Percentiles rank a stretch among this genome's conserved stretches.
Evolutionary conservation across 2,329 filamentous ascomycete species (phyloP).

Genomic region (Pestalotiopsis sp.): DNA sequence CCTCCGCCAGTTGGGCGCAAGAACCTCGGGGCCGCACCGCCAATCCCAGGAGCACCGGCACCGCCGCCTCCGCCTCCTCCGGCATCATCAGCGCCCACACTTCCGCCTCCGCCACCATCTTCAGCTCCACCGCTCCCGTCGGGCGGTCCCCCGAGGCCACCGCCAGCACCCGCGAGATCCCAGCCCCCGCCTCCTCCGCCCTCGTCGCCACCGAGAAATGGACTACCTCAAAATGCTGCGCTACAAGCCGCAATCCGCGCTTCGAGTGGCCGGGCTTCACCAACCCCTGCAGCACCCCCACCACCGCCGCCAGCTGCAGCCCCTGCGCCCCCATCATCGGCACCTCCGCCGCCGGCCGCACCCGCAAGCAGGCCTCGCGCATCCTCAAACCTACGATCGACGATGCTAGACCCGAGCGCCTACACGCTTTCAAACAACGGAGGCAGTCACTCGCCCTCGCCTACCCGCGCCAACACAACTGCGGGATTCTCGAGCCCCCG

Average conservation of each 20-base stretch:
- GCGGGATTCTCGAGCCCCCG: slow-evolving; percentile 32
- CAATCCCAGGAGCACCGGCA: slow-evolving; percentile 25
- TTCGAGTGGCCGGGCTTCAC: slow-evolving; percentile 35
- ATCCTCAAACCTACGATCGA: slow-evolving; percentile 53
- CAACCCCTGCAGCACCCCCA: slow-evolving; percentile 37
- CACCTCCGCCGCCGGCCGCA: slow-evolving; percentile 32
- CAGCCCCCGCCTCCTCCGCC: slow-evolving; percentile 40
- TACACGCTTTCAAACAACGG: slow-evolving; percentile 71
- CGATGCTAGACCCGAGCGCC: slow-evolving; percentile 73
- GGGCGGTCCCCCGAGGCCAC: slow-evolving; percentile 24
- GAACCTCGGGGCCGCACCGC: slow-evolving; percentile 32
- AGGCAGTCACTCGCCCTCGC: slow-evolving; percentile 41
- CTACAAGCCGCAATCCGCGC: slow-evolving; percentile 43
- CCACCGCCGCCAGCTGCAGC: slow-evolving; percentile 38
- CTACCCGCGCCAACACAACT: slow-evolving; percentile 50
- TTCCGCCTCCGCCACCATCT: slow-evolving; percentile 37
- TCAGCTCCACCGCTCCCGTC: slow-evolving; percentile 35
- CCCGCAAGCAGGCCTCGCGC: slow-evolving; percentile 40
- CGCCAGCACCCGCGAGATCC: slow-evolving; percentile 30
- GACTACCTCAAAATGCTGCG: slow-evolving; percentile 38
- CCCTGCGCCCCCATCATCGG: slow-evolving; percentile 43
- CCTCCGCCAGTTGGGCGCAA: slow-evolving; percentile 64
- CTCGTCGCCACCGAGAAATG: slow-evolving; percentile 32
- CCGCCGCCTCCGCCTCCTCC: slow-evolving; percentile 33
- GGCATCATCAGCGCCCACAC: slow-evolving; percentile 25